A percentile compares a stretch with the other conserved stretches of the same genome.
These are phyloP conservation scores for Phycomyces nitens DNA, from an alignment of 192 early-diverging fungal genomes.

Conservation along the genomic window DNA sequence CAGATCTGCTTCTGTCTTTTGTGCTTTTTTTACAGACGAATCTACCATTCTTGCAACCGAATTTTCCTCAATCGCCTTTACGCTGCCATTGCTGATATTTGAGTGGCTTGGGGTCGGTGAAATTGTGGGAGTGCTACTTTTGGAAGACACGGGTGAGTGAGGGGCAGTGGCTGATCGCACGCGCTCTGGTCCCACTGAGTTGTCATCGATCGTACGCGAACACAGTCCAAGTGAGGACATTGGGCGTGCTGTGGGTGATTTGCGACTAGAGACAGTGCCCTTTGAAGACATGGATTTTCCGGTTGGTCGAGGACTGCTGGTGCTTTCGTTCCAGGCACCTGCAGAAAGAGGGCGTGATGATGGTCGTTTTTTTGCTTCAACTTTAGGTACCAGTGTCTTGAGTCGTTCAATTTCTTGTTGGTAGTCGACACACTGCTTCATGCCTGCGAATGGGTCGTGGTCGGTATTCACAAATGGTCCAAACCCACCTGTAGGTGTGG, in stretches of 20 bases:
- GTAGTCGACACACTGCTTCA: constrained; percentile 35
- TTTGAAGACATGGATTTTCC: neutral
- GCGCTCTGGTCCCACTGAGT: neutral
- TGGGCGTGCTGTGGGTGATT: neutral
- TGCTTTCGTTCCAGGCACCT: neutral
- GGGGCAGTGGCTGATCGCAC: neutral
- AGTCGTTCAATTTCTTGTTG: constrained; percentile 38
- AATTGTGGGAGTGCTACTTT: neutral
- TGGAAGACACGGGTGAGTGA: constrained; percentile 1
- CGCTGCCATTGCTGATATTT: neutral
- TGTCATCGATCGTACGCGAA: neutral
- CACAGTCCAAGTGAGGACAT: neutral
- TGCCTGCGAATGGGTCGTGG: constrained; percentile 36
- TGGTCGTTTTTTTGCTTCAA: constrained; percentile 12
- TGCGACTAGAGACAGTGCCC: neutral
- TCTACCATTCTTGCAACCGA: too few species aligned
- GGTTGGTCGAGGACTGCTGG: neutral
- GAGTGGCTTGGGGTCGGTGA: constrained; percentile 3
- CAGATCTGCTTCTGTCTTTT: neutral
- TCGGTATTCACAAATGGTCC: neutral
- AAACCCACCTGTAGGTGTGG: neutral
- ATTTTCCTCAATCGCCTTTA: neutral
- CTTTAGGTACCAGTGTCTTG: constrained; percentile 30
- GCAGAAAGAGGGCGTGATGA: neutral
- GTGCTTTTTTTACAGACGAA: neutral